These are phyloP conservation scores for Marchantia polymorpha DNA, from an alignment of 225 moss, liverwort and hornwort genomes.

Conservation along the genomic window DNA sequence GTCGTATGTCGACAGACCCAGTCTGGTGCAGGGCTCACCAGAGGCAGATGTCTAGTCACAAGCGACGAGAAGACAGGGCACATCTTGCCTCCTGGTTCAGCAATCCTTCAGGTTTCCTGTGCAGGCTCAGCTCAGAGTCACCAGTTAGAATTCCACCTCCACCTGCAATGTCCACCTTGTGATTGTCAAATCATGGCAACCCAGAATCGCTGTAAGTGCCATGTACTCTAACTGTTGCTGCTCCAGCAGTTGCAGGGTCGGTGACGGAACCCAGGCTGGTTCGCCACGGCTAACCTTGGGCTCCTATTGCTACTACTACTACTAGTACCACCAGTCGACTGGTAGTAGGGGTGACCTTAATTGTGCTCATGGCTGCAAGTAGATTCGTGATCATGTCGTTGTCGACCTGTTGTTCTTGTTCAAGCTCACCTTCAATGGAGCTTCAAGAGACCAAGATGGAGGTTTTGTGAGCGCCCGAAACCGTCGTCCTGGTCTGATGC, in stretches of 20 bases:
- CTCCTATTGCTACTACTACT: background rate
- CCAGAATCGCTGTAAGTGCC: background rate
- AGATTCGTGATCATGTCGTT: background rate
- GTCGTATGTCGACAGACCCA: background rate
- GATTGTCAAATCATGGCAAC: background rate
- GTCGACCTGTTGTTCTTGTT: background rate
- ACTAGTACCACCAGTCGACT: background rate
- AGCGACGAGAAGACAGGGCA: background rate
- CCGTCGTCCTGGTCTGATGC: background rate
- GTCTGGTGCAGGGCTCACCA: background rate
- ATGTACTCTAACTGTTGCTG: background rate
- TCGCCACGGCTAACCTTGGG: background rate
- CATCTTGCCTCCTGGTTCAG: background rate
- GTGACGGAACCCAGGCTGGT: constrained; percentile 1
- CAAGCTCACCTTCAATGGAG: background rate
- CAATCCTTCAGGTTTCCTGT: background rate
- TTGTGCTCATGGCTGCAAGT: background rate
- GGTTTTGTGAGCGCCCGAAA: background rate
- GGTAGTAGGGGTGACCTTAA: background rate
- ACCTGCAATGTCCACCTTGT: background rate
- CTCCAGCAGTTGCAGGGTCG: background rate
- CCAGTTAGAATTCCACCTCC: background rate
- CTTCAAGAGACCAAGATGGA: background rate
- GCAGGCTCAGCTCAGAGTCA: background rate
- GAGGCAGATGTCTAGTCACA: background rate